Percentiles rank a stretch among this genome's conserved stretches.
Evolutionary conservation across 2,329 filamentous ascomycete species (phyloP).

Genomic region (Colletotrichum sp.): DNA sequence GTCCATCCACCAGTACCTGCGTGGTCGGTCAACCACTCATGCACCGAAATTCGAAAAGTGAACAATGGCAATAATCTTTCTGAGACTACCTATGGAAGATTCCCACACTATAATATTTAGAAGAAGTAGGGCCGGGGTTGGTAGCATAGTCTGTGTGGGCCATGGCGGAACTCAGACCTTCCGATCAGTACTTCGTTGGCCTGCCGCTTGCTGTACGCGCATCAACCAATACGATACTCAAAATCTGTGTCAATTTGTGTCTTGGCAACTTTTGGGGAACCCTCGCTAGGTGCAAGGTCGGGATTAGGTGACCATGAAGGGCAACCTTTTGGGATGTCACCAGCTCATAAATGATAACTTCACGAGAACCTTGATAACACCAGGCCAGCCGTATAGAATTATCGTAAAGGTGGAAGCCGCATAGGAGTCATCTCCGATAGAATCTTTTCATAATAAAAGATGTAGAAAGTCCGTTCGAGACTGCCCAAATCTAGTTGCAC

Average conservation of each 20-base stretch:
- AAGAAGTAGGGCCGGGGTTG: accelerated
- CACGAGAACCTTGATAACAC: neutral
- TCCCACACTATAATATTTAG: accelerated
- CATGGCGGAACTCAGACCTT: neutral
- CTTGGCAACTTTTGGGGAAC: neutral
- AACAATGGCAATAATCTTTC: neutral
- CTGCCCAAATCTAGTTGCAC: neutral
- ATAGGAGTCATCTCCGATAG: neutral
- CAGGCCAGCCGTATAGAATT: neutral
- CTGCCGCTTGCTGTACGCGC: neutral
- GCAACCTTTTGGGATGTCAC: neutral
- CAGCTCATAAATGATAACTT: neutral
- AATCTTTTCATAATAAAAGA: neutral
- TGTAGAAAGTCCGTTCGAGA: neutral
- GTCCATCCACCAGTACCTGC: neutral
- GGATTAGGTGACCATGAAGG: neutral
- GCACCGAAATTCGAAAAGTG: neutral
- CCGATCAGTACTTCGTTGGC: neutral
- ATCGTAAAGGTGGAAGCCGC: neutral
- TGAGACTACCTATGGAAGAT: neutral
- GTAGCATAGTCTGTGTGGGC: neutral
- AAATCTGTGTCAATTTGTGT: neutral
- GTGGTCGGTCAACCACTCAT: neutral
- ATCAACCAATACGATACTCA: accelerated
- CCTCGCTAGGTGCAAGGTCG: neutral